A percentile compares a stretch with the other conserved stretches of the same genome.
phyloP scores from a whole-genome alignment of 192 early-diverging fungal genomes.

The Backusella parvicylindrica region DNA sequence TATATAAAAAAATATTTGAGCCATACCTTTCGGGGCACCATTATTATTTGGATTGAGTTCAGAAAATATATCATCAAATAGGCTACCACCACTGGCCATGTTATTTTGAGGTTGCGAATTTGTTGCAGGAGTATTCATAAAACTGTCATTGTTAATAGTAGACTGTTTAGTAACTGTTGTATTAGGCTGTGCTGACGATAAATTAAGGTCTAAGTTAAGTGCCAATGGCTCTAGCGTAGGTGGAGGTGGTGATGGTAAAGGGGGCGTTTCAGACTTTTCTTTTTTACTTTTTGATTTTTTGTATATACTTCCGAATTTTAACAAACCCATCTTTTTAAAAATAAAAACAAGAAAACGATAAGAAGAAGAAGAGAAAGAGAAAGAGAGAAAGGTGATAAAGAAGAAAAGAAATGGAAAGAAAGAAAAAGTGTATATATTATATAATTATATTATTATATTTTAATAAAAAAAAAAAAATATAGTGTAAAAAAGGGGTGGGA shows the following conservation, averaged over 20 bases:
- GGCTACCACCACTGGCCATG: constrained; percentile 8
- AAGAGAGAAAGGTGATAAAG: neutral
- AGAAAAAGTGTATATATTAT: neutral
- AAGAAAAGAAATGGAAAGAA: neutral
- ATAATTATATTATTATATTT: neutral
- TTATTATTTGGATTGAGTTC: constrained; percentile 14
- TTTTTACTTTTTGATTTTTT: constrained; percentile 9
- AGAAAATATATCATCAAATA: constrained; percentile 28
- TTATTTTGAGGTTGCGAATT: neutral
- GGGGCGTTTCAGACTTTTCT: neutral
- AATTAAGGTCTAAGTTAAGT: neutral
- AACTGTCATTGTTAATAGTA: neutral
- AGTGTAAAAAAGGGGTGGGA: neutral
- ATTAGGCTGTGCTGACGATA: neutral
- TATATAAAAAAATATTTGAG: neutral
- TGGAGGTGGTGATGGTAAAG: neutral
- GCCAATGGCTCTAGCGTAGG: neutral
- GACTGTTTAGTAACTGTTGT: neutral
- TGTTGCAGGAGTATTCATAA: neutral
- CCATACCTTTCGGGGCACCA: neutral
- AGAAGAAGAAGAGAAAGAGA: neutral
- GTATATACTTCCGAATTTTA: constrained; percentile 17
- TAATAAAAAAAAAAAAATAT: neutral
- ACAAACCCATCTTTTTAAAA: constrained; percentile 2
- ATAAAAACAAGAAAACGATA: neutral